Evolutionary conservation across 768 basidiomycete species (phyloP).

Genomic region (Leccinum arenicola): DNA sequence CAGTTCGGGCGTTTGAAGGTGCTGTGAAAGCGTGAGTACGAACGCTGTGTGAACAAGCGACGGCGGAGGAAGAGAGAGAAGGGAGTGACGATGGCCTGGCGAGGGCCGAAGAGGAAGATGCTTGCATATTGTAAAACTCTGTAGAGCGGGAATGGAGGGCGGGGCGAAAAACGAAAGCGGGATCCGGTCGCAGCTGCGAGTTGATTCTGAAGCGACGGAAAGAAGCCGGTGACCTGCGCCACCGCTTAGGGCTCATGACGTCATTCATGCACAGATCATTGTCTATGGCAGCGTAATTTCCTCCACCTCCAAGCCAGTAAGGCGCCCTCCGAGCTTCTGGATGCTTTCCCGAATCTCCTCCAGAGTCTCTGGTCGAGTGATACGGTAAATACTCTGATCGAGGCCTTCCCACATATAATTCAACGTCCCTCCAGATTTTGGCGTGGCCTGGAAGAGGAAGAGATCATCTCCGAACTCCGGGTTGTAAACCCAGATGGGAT

Average conservation of each 20-base stretch:
- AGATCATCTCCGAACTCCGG: neutral
- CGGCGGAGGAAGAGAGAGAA: slow-evolving; percentile 25
- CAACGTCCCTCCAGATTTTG: neutral
- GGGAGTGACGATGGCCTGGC: slow-evolving; percentile 20
- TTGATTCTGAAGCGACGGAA: too few relatives aligned
- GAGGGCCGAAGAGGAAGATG: slow-evolving; percentile 10
- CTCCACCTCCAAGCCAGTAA: too few relatives aligned
- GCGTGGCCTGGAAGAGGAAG: slow-evolving; percentile 3
- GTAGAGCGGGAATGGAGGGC: too few relatives aligned
- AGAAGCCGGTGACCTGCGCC: too few relatives aligned
- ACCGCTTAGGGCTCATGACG: too few relatives aligned
- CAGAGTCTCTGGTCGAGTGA: neutral
- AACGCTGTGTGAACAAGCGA: slow-evolving; percentile 28
- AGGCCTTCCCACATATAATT: neutral
- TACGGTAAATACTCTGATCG: neutral
- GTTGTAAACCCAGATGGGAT: neutral
- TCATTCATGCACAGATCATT: too few relatives aligned
- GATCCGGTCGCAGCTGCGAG: too few relatives aligned
- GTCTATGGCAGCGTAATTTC: too few relatives aligned
- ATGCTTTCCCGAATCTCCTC: neutral
- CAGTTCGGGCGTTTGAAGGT: slow-evolving; percentile 47
- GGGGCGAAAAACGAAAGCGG: too few relatives aligned
- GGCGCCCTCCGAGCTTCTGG: neutral
- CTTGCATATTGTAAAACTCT: slow-evolving; percentile 12
- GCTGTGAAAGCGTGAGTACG: slow-evolving; percentile 23